These are phyloP conservation scores for Coniferiporia sulphurascens DNA, from an alignment of 1,284 basidiomycete species.

Conservation along the genomic window DNA sequence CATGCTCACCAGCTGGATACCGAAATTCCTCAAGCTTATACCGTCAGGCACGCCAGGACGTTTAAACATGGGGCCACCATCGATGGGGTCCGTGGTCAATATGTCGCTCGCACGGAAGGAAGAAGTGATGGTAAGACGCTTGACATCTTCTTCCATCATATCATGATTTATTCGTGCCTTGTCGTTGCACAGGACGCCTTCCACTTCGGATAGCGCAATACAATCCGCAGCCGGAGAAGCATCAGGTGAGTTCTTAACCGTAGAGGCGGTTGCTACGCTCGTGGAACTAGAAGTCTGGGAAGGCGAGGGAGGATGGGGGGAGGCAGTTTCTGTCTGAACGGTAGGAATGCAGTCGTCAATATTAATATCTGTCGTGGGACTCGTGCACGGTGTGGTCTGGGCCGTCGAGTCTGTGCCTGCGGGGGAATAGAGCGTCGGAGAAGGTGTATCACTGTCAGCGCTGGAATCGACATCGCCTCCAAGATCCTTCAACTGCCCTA, in stretches of 20 bases:
- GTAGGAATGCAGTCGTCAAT: conserved; percentile 19
- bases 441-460: not conserved
- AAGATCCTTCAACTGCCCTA: conserved; percentile 12
- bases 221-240: not conserved
- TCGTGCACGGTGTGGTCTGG: conserved; percentile 17
- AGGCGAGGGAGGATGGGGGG: not conserved
- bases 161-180: not conserved
- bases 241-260: conserved; percentile 2
- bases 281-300: not conserved
- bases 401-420: conserved; percentile 7
- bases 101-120: conserved; percentile 36
- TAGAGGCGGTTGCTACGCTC: conserved; percentile 3
- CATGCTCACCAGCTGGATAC: conserved; percentile 71
- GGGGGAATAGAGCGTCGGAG: conserved; percentile 6
- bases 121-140: conserved; percentile 27
- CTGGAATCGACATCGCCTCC: not conserved
- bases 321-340: not conserved
- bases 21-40: conserved; percentile 76
- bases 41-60: conserved; percentile 67
- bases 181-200: not conserved
- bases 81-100: conserved; percentile 30
- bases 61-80: conserved; percentile 51
- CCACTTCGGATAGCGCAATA: not conserved
- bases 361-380: conserved; percentile 13
- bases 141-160: not conserved